Evolutionary conservation across 2,329 filamentous ascomycete genomes (phyloP), one percentile per base, ranked within the genome.

Genomic region (Colletotrichum karsti): DNA sequence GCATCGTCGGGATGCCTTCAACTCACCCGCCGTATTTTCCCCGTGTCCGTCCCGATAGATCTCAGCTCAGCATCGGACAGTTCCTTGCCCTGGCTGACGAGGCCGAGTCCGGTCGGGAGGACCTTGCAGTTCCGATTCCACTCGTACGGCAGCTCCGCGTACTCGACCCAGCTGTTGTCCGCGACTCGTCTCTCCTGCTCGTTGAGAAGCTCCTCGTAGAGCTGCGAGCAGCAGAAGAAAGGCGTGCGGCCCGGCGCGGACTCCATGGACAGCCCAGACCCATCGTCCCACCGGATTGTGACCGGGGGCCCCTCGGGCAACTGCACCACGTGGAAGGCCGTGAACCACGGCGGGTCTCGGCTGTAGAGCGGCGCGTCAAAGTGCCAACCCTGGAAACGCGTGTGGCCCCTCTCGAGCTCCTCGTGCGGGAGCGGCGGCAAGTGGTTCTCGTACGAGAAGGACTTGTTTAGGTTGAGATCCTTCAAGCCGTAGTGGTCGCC

Each of bases 381-480:
- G 67, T 85, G 82, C 83, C 83, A 85, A 26, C 80, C 75, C 44
- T 84, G 82, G 65, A 84, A 84, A 15, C 82, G 80, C 0, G 80
- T 83, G 48, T 81, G 77, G 8, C 83, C 82, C 6, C 72, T 69
- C 2, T 77, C 70, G 62, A 83, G 83, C 7, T 82, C 78, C 5
- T 76, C 75, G 5, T 72, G 59, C 0, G 73, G 69, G 12, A 81
- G 75, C 18, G 74, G 71, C 5, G 76, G 73, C 6, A 73, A 71
- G 51, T 84, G 81, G 69, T 76, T 83, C 51, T 78, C 76, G 67
- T 83, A 79, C 7, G 73, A 75, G 12, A 77, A 72, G 5, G 69
- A 77, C 72, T 61, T 74, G 2, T 66, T 66, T 3, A 78, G 67
- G 13, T 72, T 81, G 39, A 75, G 72, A 58, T 81, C 74, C 70